These are phyloP conservation scores for Chamaecyparis obtusa DNA, from an alignment of 75 land plant genomes.

Conservation along the genomic window DNA sequence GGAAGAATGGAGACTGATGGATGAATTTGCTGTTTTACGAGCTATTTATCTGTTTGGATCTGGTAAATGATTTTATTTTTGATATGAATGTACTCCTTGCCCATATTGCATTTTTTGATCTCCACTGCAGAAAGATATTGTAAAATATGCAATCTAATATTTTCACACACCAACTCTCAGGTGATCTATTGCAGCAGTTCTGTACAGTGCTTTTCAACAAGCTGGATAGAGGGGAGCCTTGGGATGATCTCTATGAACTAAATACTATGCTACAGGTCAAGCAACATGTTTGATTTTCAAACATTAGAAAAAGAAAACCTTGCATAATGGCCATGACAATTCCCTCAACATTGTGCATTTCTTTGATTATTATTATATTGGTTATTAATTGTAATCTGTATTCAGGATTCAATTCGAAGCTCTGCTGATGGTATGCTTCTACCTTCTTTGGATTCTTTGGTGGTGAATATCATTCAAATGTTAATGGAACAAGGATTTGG, in stretches of 20 bases:
- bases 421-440: slow-evolving; percentile 80
- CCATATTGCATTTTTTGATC: neutral
- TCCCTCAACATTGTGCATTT: neutral
- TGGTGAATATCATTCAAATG: slow-evolving; percentile 53
- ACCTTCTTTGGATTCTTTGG: slow-evolving; percentile 78
- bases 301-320: neutral
- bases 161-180: slow-evolving; percentile 22
- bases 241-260: slow-evolving; percentile 96
- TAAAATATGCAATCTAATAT: neutral
- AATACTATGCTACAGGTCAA: slow-evolving; percentile 87
- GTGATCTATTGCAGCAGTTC: slow-evolving; percentile 95
- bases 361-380: slow-evolving; percentile 5
- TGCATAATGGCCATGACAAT: neutral
- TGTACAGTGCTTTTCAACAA: slow-evolving; percentile 73
- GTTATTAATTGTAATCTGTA: neutral
- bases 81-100: slow-evolving; percentile 3
- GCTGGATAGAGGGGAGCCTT: slow-evolving; percentile 83
- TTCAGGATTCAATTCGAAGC: slow-evolving; percentile 90
- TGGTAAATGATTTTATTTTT: slow-evolving; percentile 42
- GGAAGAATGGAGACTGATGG: slow-evolving; percentile 91
- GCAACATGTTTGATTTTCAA: neutral
- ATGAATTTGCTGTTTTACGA: slow-evolving; percentile 85
- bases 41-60: slow-evolving; percentile 91
- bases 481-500: slow-evolving; percentile 15
- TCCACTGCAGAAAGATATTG: slow-evolving; percentile 1